Base-by-base conservation (phyloP, 2,329 filamentous ascomycete species). In the Pyrenophora seminiperda region DNA sequence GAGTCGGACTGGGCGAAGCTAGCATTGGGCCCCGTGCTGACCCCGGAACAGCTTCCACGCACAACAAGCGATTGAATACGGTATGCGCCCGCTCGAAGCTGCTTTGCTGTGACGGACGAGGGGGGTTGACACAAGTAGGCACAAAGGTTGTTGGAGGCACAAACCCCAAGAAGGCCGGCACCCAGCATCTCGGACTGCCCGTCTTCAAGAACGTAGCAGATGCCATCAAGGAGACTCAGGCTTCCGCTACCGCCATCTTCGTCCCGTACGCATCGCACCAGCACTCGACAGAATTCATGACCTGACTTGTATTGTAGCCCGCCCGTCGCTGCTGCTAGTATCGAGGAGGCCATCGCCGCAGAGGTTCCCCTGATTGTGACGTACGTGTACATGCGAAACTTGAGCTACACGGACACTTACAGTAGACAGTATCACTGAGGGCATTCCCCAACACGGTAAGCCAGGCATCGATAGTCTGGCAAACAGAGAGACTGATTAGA, bases 131-230 rank as follows among this genome's bases (percentile, higher is more conserved):
- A 54, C 36, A 29, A 49, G 36, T 68, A 95, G 91, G 93, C 75
- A 99, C 94, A 68, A 93, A 96, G 75, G 91, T 99, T 63, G 91
- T 99, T 63, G 94, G 94, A 76, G 94, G 94, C 73, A 97, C 93
- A 72, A 97, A 97, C 82, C 94, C 94, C 74, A 97, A 96, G 84
- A 99, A 99, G 83, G 94, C 94, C 62, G 94, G 94, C 72, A 79
- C 84, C 69, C 87, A 85, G 73, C 94, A 99, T 78, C 86, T 99
- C 58, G 91, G 86, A 73, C 88, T 89, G 65, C 94, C 94, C 53
- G 94, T 99, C 71, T 99, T 97, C 78, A 89, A 85, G 69, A 93
- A 84, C 67, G 94, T 99, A 65, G 78, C 79, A 65, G 91, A 99
- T 47, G 94, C 90, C 59, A 85, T 96, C 61, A 94, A 92, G 82